Evolutionary conservation across 1,139 yeast genomes (phyloP), one percentile per base, ranked within the genome.

Genomic region (Blastobotrys aristatus): DNA sequence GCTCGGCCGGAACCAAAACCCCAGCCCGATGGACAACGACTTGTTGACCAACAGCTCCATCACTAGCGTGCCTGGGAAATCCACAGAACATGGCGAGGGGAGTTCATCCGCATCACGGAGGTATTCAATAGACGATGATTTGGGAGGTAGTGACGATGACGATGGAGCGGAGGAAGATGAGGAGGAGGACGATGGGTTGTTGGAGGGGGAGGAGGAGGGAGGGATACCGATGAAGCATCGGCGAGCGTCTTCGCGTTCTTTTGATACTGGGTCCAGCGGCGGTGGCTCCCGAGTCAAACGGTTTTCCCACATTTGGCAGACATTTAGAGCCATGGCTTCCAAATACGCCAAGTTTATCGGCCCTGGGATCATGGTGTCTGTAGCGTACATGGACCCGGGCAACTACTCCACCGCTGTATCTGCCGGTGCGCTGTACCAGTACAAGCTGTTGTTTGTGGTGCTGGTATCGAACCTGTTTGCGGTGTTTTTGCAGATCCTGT

Each of bases 321-420:
- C 16, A n/a, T 13, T 44, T 13, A 44, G 37, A 26, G 14, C 31
- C 13, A 46, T 50, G n/a, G 47, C 59, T 11, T 38, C 52, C 49
- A 83, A 81, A 56, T 85, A 84, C 64, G 63, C 75, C 47, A 70
- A 74, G 55, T 89, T 89, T 65, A 70, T 89, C 2, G 97, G 97
- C 0, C 97, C 97, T 0, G 97, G 97, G 0, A 75, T 90, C 42
- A 82, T 90, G 92, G 95, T 92, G 26, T 80, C 94, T 20, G 97
- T 92, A 45, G 96, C 97, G 0, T 92, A 90, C 62, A 87, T 92
- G 85, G 98, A 92, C 61, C 97, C 98, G 1, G 98, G 98, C 1
- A 92, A 92, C 68, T 92, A 90, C 67, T 84, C 96, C 29, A 88
- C 97, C 2, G 92, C 95, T 33, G 96, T 92, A 27, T 84, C 96